These are phyloP conservation scores for Penicillium salamii DNA, from an alignment of 495 filamentous ascomycete genomes.

Conservation along the genomic window DNA sequence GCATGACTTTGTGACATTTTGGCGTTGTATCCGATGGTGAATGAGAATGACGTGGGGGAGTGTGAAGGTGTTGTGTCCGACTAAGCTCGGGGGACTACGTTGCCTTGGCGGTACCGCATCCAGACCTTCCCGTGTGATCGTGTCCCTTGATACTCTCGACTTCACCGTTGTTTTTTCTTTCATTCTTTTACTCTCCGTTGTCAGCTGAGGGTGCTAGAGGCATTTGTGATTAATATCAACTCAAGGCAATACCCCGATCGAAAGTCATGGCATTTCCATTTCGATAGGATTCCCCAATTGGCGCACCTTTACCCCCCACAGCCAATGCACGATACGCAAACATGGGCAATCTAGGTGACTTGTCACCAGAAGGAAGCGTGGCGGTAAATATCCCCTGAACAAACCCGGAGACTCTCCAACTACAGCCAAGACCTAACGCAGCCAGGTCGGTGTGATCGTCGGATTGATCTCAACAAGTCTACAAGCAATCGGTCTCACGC, in stretches of 20 bases:
- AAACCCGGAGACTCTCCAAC: not conserved
- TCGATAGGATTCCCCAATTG: constrained; percentile 17
- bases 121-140: constrained; percentile 15
- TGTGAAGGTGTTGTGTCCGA: constrained; percentile 18
- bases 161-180: not conserved
- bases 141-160: constrained; percentile 6
- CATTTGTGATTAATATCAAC: too few relatives aligned
- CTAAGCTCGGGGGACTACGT: constrained; percentile 22
- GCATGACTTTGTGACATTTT: constrained; percentile 90
- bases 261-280: constrained; percentile 22
- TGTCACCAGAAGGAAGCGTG: constrained; percentile 85
- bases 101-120: constrained; percentile 26
- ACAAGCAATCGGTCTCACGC: constrained; percentile 92
- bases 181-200: not conserved
- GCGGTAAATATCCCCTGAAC: constrained; percentile 49
- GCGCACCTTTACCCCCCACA: constrained; percentile 19
- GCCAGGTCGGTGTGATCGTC: constrained; percentile 84
- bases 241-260: not conserved
- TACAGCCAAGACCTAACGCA: constrained; percentile 12
- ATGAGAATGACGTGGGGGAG: constrained; percentile 25
- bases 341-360: constrained; percentile 76
- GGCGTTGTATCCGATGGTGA: constrained; percentile 21
- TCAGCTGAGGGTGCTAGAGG: too few relatives aligned
- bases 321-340: constrained; percentile 34
- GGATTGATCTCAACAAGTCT: constrained; percentile 89